Evolutionary conservation across 805 yeast genomes (phyloP).

Genomic region (Candida coquimbonensis): DNA sequence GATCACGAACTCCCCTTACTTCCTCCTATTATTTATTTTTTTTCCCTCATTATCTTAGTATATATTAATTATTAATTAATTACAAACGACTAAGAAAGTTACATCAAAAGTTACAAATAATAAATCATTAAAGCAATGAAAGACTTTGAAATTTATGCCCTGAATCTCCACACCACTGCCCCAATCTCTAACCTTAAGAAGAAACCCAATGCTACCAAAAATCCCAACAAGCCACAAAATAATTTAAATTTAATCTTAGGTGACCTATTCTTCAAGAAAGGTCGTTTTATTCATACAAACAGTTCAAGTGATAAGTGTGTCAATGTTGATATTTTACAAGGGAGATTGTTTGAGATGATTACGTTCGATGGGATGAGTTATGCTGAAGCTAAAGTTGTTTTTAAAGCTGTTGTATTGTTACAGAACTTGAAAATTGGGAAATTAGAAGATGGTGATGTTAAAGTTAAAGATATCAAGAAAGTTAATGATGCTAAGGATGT

Average conservation of each 20-base stretch:
- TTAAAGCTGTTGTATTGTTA: neutral
- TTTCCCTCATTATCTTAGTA: no score
- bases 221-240: neutral
- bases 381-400: neutral
- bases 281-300: neutral
- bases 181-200: neutral
- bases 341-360: slow-evolving; percentile 6
- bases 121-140: no score
- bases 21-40: no score
- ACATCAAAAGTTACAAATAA: no score
- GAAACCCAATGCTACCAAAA: neutral
- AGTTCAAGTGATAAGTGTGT: neutral
- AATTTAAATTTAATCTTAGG: slow-evolving; percentile 1
- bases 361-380: neutral
- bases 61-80: no score
- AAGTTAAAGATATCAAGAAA: no score
- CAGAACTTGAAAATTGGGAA: neutral
- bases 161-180: no score
- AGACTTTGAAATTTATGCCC: no score
- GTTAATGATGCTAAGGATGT: no score
- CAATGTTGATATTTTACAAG: slow-evolving; percentile 4
- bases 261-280: neutral
- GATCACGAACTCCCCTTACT: no score
- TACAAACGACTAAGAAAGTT: no score
- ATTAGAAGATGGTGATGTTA: neutral